Evolutionary conservation across 805 yeast genomes (phyloP).

Genomic region (Candida qinlingensis): DNA sequence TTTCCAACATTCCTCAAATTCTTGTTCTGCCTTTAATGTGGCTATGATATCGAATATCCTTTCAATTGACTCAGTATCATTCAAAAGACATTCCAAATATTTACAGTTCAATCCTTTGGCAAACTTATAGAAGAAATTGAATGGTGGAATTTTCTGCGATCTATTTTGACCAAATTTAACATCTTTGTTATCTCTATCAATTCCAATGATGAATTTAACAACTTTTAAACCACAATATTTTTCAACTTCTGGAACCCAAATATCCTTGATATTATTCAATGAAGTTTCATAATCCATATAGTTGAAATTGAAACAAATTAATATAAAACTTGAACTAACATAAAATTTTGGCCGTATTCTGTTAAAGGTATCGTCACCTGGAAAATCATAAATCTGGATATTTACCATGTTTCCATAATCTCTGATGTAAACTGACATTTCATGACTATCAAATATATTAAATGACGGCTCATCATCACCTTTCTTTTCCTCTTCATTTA

Average conservation of each 20-base stretch:
- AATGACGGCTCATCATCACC: conserved; percentile 4
- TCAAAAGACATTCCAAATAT: conserved; percentile 32
- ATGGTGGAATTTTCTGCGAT: conserved; percentile 21
- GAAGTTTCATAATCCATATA: conserved; percentile 29
- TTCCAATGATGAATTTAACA: conserved; percentile 32
- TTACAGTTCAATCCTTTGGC: conserved; percentile 28
- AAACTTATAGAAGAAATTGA: conserved; percentile 24
- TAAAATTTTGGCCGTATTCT: conserved; percentile 38
- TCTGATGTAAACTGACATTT: conserved; percentile 12
- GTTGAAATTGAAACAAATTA: conserved; percentile 35
- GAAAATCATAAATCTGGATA: conserved; percentile 37
- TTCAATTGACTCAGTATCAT: conserved; percentile 12
- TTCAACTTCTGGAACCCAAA: conserved; percentile 40
- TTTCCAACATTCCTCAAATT: background rate
- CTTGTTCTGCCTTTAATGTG: conserved; percentile 4
- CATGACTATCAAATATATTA: conserved; percentile 21
- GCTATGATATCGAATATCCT: conserved; percentile 18
- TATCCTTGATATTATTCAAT: conserved; percentile 31
- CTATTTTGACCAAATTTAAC: conserved; percentile 23
- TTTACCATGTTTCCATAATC: conserved; percentile 24
- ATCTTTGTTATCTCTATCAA: conserved; percentile 14
- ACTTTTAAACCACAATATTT: conserved; percentile 32
- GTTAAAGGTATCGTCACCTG: conserved; percentile 34
- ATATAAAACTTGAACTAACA: conserved; percentile 33
- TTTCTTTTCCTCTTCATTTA: conserved; percentile 1